Conservation (phyloP, 257 asterid genomes). For the Nicotiana paniculata region DNA sequence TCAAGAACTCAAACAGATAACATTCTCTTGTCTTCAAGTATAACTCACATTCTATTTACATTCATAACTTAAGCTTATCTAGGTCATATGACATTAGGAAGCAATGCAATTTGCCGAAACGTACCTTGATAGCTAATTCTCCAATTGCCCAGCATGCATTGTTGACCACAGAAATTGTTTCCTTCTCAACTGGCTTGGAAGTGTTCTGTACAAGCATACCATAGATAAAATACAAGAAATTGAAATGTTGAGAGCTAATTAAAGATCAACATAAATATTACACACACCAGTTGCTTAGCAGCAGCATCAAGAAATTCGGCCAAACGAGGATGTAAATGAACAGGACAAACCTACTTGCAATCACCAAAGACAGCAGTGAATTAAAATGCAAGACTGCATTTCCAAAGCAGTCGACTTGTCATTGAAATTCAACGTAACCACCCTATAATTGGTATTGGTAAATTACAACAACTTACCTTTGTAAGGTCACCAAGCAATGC, state of each 20-base stretch:
- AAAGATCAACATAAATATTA: no score
- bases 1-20: not conserved
- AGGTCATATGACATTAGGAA: not conserved
- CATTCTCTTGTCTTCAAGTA: not conserved
- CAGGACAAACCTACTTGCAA: conserved; percentile 37
- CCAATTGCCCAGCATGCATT: conserved; percentile 99
- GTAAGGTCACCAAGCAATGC: conserved; percentile 98
- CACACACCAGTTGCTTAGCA: conserved; percentile 82
- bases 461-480: conserved; percentile 46
- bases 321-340: conserved; percentile 54
- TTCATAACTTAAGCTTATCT: not conserved
- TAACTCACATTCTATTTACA: not conserved
- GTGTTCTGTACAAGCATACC: conserved; percentile 45
- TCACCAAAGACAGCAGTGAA: not conserved
- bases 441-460: no score
- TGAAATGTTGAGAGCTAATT: not conserved
- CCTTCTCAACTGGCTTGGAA: conserved; percentile 57
- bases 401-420: not conserved
- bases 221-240: conserved; percentile 5
- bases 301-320: conserved; percentile 83
- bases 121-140: conserved; percentile 86
- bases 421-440: no score
- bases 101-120: not conserved
- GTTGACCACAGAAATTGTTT: conserved; percentile 86
- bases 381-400: not conserved